Percentiles rank a stretch among this genome's conserved stretches.
Conservation (phyloP, 495 filamentous ascomycete species). For the Echria macrotheca region DNA sequence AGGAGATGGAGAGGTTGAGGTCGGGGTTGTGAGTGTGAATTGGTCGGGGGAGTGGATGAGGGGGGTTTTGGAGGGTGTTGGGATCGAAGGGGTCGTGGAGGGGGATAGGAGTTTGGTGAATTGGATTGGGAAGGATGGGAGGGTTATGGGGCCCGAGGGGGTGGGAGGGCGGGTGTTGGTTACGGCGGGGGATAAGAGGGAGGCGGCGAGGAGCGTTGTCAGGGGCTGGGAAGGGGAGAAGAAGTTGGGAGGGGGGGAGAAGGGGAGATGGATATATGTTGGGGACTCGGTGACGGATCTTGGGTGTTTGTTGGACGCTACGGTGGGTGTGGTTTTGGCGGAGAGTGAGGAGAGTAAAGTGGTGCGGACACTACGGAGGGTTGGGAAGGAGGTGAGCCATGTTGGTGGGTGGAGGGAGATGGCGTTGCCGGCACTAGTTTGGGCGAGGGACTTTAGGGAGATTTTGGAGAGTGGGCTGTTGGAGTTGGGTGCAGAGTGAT, state of each 20-base stretch:
- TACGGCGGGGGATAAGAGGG: conserved; percentile 23
- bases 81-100: background rate
- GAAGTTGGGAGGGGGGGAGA: no score
- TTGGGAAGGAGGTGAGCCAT: conserved; percentile 34
- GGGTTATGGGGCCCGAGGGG: conserved; percentile 29
- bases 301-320: conserved; percentile 32
- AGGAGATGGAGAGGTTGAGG: conserved; percentile 19
- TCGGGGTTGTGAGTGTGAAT: conserved; percentile 41
- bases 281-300: conserved; percentile 34
- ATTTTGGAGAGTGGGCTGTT: conserved; percentile 15
- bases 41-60: conserved; percentile 40
- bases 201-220: conserved; percentile 13
- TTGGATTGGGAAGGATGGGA: conserved; percentile 25
- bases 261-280: conserved; percentile 22
- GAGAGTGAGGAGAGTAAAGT: conserved; percentile 31
- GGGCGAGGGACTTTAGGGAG: conserved; percentile 28
- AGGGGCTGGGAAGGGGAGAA: background rate
- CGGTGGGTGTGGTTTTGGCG: conserved; percentile 34
- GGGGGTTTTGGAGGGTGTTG: conserved; percentile 24
- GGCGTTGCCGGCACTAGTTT: conserved; percentile 16
- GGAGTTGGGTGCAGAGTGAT: conserved; percentile 9
- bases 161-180: conserved; percentile 19
- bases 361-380: conserved; percentile 28
- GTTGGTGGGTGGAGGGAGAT: conserved; percentile 8
- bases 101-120: conserved; percentile 22